These are phyloP conservation scores for Adansonia gregorii DNA, from an alignment of 441 rosid species.

Conservation along the genomic window DNA sequence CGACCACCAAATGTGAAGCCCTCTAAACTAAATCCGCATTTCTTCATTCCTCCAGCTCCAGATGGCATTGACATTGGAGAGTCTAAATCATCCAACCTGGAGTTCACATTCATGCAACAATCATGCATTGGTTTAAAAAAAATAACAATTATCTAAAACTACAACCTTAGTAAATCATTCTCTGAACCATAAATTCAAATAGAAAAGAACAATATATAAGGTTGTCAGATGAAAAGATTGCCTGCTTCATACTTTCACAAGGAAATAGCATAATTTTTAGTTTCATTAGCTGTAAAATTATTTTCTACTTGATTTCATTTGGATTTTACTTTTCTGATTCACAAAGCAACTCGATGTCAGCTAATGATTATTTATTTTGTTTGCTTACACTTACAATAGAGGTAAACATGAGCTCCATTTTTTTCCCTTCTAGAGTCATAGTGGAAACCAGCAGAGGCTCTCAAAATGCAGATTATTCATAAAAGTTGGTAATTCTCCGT, in stretches of 20 bases:
- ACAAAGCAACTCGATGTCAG: background rate
- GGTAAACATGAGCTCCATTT: background rate
- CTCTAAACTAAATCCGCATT: conserved; percentile 42
- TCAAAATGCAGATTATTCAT: background rate
- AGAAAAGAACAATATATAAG: no score
- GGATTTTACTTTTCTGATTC: background rate
- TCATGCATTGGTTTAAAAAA: conserved; percentile 21
- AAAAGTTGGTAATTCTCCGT: background rate
- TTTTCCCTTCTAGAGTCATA: background rate
- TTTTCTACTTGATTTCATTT: background rate
- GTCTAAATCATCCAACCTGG: conserved; percentile 81
- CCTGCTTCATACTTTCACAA: no score
- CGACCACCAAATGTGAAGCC: conserved; percentile 42
- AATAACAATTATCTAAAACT: background rate
- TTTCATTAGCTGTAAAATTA: background rate
- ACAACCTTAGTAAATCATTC: no score
- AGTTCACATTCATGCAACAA: conserved; percentile 18
- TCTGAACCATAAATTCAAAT: no score
- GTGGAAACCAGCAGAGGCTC: background rate
- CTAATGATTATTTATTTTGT: background rate
- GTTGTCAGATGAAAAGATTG: no score
- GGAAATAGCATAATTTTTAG: background rate
- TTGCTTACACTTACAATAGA: background rate
- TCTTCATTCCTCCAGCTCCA: conserved; percentile 47
- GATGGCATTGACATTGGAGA: conserved; percentile 54